These are phyloP conservation scores for Bruguiera sexangula DNA, from an alignment of 345 rosid genomes.

Conservation along the genomic window DNA sequence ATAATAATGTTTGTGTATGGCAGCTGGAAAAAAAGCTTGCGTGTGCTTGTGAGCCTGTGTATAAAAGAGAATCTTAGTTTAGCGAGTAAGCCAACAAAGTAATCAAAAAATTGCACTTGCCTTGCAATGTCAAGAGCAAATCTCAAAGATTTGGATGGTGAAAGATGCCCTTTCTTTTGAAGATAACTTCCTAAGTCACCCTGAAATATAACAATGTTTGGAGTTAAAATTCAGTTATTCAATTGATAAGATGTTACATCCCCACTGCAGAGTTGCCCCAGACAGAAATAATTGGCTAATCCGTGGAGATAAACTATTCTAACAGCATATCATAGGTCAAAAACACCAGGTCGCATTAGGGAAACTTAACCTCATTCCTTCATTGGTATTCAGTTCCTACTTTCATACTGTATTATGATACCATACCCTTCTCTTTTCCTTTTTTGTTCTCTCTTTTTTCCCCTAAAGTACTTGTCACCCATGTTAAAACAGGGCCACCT, in stretches of 20 bases:
- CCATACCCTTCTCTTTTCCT: background rate
- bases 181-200: conserved; percentile 81
- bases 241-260: background rate
- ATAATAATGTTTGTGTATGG: background rate
- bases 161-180: conserved; percentile 82
- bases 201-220: conserved; percentile 38
- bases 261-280: background rate
- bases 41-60: background rate
- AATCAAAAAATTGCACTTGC: conserved; percentile 34
- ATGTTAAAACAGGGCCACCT: no score
- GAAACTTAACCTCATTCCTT: background rate
- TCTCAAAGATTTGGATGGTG: conserved; percentile 74
- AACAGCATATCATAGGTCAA: background rate
- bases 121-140: conserved; percentile 91
- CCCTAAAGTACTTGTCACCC: no score
- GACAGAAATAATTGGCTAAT: background rate
- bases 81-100: conserved; percentile 4
- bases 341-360: background rate
- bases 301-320: background rate
- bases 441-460: no score
- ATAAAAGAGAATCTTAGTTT: background rate
- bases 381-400: background rate
- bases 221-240: background rate
- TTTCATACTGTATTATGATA: background rate
- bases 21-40: background rate